Evolutionary conservation across 1,284 basidiomycete genomes (phyloP), one percentile per base, ranked within the genome.

Genomic region (Mycena citricolor): DNA sequence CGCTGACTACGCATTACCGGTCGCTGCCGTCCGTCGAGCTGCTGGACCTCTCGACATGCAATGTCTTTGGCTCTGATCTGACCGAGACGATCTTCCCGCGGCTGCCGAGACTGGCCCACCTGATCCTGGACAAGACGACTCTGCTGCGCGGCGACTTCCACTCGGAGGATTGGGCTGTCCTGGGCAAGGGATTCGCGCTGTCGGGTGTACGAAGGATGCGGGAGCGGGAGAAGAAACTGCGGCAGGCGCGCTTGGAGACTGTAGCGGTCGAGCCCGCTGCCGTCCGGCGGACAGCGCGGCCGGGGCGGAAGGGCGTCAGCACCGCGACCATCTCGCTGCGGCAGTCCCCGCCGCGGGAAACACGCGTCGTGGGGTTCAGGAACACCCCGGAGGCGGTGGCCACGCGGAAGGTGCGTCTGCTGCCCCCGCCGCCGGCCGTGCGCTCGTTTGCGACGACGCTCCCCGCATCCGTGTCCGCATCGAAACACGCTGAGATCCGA

Each of bases 41-140:
- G 17, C 67, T 88, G 13, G 85, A 88, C 56, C 54, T 87, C 19
- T 81, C 80, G 0, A 83, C 81, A 1, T 77, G 73, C 54, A 65
- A 63, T 28, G 58, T 85, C 16, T 57, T 65, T 16, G 67, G 71
- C 37, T 39, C 56, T 1, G 79, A 83, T 39, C 57, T 83, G 26
- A 47, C 47, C 5, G 75, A 77, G 39, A 64, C 60, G 12, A 58
- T 86, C 5, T 59, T 79, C 1, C 64, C 62, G 4, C 70, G 66
- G 7, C 73, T 81, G 47, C 52, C 57, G 4, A 55, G 59, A 3
- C 55, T 85, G 8, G 61, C 63, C 26, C 71, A 80, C 45, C 59
- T 86, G 14, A 61, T 83, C 14, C 55, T 83, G 17, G 83, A 86
- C 54, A 65, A 58, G 8, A 85, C 79, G 51, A 47, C 58, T 11